Conservation (phyloP, 2,329 filamentous ascomycete genomes). For the Berkeleyomyces rouxiae region DNA sequence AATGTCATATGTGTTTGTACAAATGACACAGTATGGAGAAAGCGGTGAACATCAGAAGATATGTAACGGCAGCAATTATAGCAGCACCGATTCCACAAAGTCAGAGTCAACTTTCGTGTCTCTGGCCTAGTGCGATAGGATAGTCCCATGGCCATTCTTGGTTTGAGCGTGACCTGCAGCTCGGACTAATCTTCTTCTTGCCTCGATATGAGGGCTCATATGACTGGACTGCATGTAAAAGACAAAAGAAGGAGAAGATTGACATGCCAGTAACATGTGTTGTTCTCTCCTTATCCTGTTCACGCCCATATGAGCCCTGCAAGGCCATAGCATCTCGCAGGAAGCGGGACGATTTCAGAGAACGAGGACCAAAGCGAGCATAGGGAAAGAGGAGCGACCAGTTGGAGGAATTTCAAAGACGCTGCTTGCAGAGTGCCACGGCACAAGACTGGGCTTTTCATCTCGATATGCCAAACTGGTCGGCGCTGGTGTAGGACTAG, state of each 20-base stretch:
- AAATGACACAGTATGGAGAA: not conserved
- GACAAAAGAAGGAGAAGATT: not conserved
- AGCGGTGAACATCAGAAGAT: not conserved
- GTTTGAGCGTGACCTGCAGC: not conserved
- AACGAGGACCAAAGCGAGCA: too few relatives aligned
- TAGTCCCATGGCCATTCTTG: not conserved
- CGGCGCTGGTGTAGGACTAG: not conserved
- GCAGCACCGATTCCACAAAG: too few relatives aligned
- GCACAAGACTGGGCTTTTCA: not conserved
- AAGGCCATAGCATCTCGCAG: too few relatives aligned
- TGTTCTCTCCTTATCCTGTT: not conserved
- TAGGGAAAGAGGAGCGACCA: too few relatives aligned
- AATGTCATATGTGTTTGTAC: not conserved
- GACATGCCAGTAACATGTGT: not conserved
- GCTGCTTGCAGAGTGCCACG: not conserved
- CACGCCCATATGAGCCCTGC: too few relatives aligned
- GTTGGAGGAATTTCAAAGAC: not conserved
- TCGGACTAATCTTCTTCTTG: not conserved
- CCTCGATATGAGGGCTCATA: not conserved
- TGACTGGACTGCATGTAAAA: not conserved
- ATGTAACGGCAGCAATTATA: too few relatives aligned
- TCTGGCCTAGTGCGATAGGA: not conserved
- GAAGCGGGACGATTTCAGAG: too few relatives aligned
- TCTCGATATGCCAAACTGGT: not conserved
- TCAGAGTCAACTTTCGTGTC: not conserved